Evolutionary conservation across 108 stramenopile species (phyloP), one percentile per base, ranked within the genome.

Genomic region (Epithemia pelagica): DNA sequence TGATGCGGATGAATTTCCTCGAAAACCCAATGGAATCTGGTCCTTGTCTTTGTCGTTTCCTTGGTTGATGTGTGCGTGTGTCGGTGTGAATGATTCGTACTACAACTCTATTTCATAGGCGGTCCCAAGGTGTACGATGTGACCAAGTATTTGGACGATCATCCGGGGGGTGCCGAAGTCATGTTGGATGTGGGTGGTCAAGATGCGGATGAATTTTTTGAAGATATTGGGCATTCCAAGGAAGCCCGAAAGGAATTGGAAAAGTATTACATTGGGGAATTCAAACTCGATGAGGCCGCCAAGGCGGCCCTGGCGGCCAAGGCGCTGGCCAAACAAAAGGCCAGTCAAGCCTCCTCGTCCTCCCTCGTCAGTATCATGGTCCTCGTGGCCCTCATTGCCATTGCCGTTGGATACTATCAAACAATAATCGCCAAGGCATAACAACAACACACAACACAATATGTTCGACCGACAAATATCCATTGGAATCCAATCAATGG

Each of bases 41-140:
- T n/a, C n/a, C n/a, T n/a, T n/a, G n/a, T n/a, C n/a, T n/a, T n/a
- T n/a, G n/a, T n/a, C n/a, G n/a, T n/a, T n/a, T n/a, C n/a, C n/a
- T n/a, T n/a, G n/a, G n/a, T n/a, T n/a, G n/a, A n/a, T n/a, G n/a
- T n/a, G n/a, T n/a, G n/a, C n/a, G n/a, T n/a, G n/a, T n/a, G n/a
- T n/a, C n/a, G n/a, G n/a, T n/a, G n/a, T n/a, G n/a, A n/a, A n/a
- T n/a, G n/a, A n/a, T n/a, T n/a, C n/a, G n/a, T n/a, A n/a, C n/a
- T n/a, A n/a, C n/a, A n/a, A n/a, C n/a, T n/a, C n/a, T n/a, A n/a
- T n/a, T n/a, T n/a, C n/a, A n/a, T n/a, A 93, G 95, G 93, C 32
- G 95, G 90, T 21, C 88, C 97, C 52, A 91, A 96, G 79, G 97
- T 99, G 21, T 99, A 98, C 78, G 95, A 99, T 70, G 94, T 99